A percentile compares a stretch with the other conserved stretches of the same genome.
These are phyloP conservation scores for Glaciozyma antarctica DNA, from an alignment of 768 basidiomycete species.

Conservation along the genomic window DNA sequence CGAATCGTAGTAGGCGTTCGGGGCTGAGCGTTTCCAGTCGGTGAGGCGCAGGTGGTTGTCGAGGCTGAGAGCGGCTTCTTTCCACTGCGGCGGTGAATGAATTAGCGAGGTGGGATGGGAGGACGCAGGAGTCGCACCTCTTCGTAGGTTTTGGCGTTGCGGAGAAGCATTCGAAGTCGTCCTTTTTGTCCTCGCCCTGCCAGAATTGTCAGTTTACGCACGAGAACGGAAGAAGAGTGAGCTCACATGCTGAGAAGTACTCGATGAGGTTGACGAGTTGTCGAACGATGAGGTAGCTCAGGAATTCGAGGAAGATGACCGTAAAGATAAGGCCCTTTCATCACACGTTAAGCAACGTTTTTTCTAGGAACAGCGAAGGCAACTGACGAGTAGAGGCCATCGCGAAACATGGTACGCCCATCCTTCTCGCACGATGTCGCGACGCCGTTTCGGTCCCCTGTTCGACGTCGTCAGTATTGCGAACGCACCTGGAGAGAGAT, in stretches of 20 bases:
- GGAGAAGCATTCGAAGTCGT: conserved; percentile 59
- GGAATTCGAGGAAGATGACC: conserved; percentile 73
- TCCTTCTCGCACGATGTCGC: conserved; percentile 35
- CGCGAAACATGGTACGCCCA: conserved; percentile 35
- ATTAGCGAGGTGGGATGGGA: not conserved
- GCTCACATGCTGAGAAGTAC: conserved; percentile 75
- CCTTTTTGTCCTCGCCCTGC: conserved; percentile 81
- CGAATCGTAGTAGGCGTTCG: conserved; percentile 88
- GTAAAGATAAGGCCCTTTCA: conserved; percentile 68
- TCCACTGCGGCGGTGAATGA: conserved; percentile 49
- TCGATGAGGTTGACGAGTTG: conserved; percentile 93
- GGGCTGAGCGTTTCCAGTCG: conserved; percentile 77
- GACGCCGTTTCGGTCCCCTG: conserved; percentile 7
- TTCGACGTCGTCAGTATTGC: not conserved
- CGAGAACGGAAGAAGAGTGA: not conserved
- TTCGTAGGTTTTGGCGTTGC: conserved; percentile 66
- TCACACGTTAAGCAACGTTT: not conserved
- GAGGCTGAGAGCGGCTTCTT: conserved; percentile 60
- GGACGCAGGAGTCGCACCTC: conserved; percentile 40
- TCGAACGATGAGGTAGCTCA: conserved; percentile 65
- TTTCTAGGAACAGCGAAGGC: not conserved
- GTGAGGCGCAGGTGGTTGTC: conserved; percentile 73
- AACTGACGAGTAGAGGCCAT: conserved; percentile 35
- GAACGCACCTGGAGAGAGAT: not conserved
- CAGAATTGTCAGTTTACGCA: not conserved